Base-by-base conservation (phyloP, 768 basidiomycete genomes). In the Boletus fagicola region DNA sequence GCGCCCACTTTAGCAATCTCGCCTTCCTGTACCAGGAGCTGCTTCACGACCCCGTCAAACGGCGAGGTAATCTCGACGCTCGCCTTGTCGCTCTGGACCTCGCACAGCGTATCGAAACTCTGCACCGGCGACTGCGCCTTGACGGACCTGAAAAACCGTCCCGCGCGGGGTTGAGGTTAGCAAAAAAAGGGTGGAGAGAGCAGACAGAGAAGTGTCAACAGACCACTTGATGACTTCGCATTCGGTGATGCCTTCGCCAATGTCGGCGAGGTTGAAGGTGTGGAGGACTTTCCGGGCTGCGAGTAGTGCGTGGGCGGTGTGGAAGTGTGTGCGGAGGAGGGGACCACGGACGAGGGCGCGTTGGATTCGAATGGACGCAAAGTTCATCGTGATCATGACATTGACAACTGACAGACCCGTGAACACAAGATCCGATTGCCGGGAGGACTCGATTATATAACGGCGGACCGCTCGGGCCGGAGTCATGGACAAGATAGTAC, bases 11-110 rank as follows among this genome's bases (percentile, higher is more conserved):
- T 91, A 20, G 90, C 90, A 18, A 94, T 79, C 67, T 91, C 83
- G 20, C 92, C 92, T 68, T 92, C 90, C 61, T 85, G 74, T 18
- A 92, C 90, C 1, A 91, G 76, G 7, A 94, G 72, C 60, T 88
- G 80, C 59, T 80, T 84, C 47, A 94, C 75, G 33, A 85, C 75
- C 6, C 92, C 92, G 42, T 92, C 87, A 65, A 81, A 93, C 2
- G 92, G 92, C 55, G 87, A 88, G 3, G 92, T 94, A 54, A 95
- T 93, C 71, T 94, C 92, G 26, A 94, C 92, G 71, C 85, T 88
- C 1, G 91, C 92, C 71, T 94, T 94, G 80, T 94, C 92, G 60
- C 86, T 88, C 74, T 93, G 91, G 3, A 94, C 91, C 59, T 94
- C 92, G 66, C 90, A 92, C 5, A 93, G 75, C 18, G 79, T 71